Percentiles rank a stretch among this genome's conserved stretches.
Conservation (phyloP, 768 basidiomycete species). For the Leucosporidium creatinivorum region DNA sequence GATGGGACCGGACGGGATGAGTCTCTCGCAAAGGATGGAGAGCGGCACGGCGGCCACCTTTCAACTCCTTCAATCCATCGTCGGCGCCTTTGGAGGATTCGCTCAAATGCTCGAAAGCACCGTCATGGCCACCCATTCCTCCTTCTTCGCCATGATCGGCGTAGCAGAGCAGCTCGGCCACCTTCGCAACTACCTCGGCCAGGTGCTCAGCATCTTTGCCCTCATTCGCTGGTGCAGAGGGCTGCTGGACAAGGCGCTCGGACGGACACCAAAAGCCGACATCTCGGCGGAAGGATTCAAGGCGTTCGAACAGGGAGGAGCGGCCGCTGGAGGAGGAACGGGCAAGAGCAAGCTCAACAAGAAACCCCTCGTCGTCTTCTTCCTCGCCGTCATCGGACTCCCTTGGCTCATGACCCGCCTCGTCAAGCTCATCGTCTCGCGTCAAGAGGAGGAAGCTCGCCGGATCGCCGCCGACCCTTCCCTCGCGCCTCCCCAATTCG, state of each 20-base stretch:
- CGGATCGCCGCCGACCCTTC: slow-evolving; percentile 40
- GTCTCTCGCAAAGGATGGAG: slow-evolving; percentile 81
- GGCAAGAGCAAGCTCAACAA: slow-evolving; percentile 62
- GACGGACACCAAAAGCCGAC: slow-evolving; percentile 44
- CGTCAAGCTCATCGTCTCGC: slow-evolving; percentile 52
- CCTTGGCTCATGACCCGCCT: slow-evolving; percentile 90
- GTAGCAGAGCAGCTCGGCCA: slow-evolving; percentile 92
- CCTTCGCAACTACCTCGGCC: slow-evolving; percentile 82
- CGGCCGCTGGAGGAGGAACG: slow-evolving; percentile 52
- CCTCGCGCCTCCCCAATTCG: slow-evolving; percentile 44
- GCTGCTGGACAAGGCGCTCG: slow-evolving; percentile 49
- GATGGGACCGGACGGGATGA: slow-evolving; percentile 41
- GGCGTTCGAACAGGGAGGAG: slow-evolving; percentile 49
- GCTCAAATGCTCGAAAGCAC: slow-evolving; percentile 96
- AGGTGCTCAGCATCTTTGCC: slow-evolving; percentile 86
- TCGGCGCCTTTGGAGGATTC: slow-evolving; percentile 88
- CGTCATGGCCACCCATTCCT: slow-evolving; percentile 64
- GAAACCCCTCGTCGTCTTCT: slow-evolving; percentile 87
- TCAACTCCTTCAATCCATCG: slow-evolving; percentile 83
- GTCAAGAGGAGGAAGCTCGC: slow-evolving; percentile 46
- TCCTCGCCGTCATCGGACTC: slow-evolving; percentile 84
- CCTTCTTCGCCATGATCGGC: slow-evolving; percentile 64
- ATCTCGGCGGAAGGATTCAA: slow-evolving; percentile 55
- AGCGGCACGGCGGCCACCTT: slow-evolving; percentile 86
- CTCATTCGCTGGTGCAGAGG: slow-evolving; percentile 75